Evolutionary conservation across 495 filamentous ascomycete species (phyloP), one percentile per base, ranked within the genome.

Genomic region (Penicillium daleae): DNA sequence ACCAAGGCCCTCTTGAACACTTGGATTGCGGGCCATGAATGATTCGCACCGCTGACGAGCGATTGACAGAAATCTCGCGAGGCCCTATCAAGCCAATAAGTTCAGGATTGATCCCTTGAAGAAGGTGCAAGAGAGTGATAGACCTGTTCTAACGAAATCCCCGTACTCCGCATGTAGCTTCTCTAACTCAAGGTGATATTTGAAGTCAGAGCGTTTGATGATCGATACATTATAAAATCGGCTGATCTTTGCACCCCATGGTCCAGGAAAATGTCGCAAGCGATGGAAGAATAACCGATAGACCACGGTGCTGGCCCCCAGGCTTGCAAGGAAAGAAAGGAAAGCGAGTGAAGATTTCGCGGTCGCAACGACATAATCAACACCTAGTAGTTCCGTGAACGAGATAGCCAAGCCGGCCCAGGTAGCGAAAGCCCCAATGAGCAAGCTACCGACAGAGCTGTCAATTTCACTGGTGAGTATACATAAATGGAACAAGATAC

Each of bases 261-360:
- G 80, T 0, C 83, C 83, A 2, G 78, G 78, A 59, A 83, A 84
- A 9, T 60, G 57, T 15, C 76, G 66, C 4, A 85, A 65, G 1
- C 70, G 74, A 67, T 84, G 79, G 56, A 83, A 80, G 49, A 74
- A 77, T 12, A 65, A 19, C 1, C 83, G 76, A 59, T 84, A 85
- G 31, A 78, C 44, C 19, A 75, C 39, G n/a, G 85, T 79, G 66
- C 81, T 85, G 13, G 40, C 27, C 15, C 12, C 24, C 2, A 67
- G 12, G 6, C 24, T 60, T 13, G n/a, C 31, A 6, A 52, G 13
- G 52, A 62, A 62, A n/a, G 10, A 62, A 33, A 44, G 4, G 24
- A 32, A 49, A 10, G 54, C 31, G 6, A 62, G 48, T 1, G 33
- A 62, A 5, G 60, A 24, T 42, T 57, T 57, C 6, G 48, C 9